Evolutionary conservation across 2,329 filamentous ascomycete genomes (phyloP).

Genomic region (Berkeleyomyces rouxiae): DNA sequence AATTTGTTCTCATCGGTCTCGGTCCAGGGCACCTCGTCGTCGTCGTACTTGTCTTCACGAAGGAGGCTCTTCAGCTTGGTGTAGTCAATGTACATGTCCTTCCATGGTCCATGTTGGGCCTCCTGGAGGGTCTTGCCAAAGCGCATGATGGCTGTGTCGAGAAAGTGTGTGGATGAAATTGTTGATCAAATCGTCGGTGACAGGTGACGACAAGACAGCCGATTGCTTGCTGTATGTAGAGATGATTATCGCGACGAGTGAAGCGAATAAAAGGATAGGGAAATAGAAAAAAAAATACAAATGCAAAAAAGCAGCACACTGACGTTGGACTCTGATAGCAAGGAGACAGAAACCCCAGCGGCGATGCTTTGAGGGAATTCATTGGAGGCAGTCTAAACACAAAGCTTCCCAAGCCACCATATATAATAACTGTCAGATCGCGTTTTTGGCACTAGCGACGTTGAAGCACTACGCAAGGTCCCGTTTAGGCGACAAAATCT

Average conservation of each 20-base stretch:
- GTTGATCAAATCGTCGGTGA: background rate
- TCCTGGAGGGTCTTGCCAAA: slow-evolving; percentile 79
- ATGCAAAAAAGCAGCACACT: too few relatives aligned
- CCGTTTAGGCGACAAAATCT: background rate
- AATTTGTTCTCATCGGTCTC: slow-evolving; percentile 87
- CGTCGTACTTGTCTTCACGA: slow-evolving; percentile 52
- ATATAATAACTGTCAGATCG: background rate
- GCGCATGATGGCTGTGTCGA: slow-evolving; percentile 44
- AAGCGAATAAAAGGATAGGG: too few relatives aligned
- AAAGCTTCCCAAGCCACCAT: background rate
- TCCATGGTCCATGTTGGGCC: slow-evolving; percentile 74
- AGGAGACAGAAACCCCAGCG: background rate
- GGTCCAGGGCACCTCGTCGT: slow-evolving; percentile 61
- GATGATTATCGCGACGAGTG: too few relatives aligned
- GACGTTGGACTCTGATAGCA: background rate
- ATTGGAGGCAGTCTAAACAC: background rate
- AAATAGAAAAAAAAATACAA: too few relatives aligned
- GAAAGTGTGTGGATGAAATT: background rate
- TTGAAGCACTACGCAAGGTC: background rate
- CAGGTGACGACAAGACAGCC: background rate
- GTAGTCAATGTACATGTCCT: slow-evolving; percentile 90
- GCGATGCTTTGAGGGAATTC: background rate
- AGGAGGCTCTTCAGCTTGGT: slow-evolving; percentile 78
- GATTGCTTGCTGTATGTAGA: background rate
- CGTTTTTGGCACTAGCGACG: slow-evolving; percentile 1